A percentile compares a stretch with the other conserved stretches of the same genome.
These are phyloP conservation scores for Trichoderma afroharzianum DNA, from an alignment of 2,329 filamentous ascomycete species.

Conservation along the genomic window DNA sequence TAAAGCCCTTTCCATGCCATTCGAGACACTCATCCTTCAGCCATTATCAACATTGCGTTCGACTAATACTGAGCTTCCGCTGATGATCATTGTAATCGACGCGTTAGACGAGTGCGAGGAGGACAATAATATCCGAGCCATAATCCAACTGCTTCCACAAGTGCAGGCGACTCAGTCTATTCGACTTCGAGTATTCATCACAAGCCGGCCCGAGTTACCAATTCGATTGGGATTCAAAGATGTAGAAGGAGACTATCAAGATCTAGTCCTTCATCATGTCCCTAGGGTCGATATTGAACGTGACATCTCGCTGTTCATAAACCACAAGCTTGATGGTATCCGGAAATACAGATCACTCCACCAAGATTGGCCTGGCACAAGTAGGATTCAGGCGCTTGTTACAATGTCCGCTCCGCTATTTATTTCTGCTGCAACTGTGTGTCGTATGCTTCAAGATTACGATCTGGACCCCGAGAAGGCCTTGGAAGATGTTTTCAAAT, in stretches of 20 bases:
- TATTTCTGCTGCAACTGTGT: neutral
- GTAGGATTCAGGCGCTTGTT: neutral
- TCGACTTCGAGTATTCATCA: neutral
- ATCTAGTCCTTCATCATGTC: neutral
- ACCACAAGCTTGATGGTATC: neutral
- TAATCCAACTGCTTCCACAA: neutral
- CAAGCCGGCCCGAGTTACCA: neutral
- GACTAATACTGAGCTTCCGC: neutral
- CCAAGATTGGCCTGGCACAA: neutral
- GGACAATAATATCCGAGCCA: neutral
- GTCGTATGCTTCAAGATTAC: neutral
- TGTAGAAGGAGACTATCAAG: neutral
- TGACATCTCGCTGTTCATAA: neutral
- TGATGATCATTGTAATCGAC: neutral
- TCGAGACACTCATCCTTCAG: neutral
- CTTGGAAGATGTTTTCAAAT: neutral
- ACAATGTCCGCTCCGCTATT: neutral
- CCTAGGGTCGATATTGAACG: neutral
- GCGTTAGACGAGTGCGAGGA: neutral
- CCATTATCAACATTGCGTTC: neutral
- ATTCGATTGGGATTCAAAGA: neutral
- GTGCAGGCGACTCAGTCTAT: neutral
- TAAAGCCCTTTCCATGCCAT: neutral
- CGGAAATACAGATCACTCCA: neutral
- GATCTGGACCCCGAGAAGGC: neutral